These are phyloP conservation scores for Puccinia coronata DNA, from an alignment of 1,284 basidiomycete species.

Conservation along the genomic window DNA sequence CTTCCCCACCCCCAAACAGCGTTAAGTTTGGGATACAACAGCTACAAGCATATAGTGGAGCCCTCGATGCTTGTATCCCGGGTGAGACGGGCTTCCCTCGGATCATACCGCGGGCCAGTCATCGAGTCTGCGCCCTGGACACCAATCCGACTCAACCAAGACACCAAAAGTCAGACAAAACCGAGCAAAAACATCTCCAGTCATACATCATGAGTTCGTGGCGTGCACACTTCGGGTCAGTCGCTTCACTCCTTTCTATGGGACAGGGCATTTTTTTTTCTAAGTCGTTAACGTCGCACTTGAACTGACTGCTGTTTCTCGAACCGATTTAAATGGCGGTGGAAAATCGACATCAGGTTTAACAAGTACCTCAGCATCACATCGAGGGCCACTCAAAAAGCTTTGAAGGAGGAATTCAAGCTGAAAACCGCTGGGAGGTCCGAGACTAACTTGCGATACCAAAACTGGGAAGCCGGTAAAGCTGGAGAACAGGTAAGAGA, in stretches of 20 bases:
- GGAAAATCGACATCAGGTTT: conserved; percentile 1
- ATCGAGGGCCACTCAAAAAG: conserved; percentile 38
- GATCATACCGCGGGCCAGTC: not conserved
- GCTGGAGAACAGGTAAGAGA: conserved; percentile 41
- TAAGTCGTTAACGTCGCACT: no score
- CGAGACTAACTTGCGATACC: conserved; percentile 40
- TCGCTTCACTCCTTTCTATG: not conserved
- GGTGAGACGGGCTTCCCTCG: no score
- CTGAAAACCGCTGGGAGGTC: conserved; percentile 13
- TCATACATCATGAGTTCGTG: conserved; percentile 26
- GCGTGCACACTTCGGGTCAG: conserved; percentile 42
- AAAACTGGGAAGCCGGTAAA: conserved; percentile 45
- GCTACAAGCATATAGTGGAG: not conserved
- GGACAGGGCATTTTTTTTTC: no score
- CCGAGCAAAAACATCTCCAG: not conserved
- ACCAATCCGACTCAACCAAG: not conserved
- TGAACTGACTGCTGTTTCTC: no score
- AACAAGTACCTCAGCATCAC: conserved; percentile 42
- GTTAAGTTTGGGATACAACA: no score
- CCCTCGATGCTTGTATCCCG: not conserved
- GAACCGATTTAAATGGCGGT: no score
- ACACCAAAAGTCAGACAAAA: not conserved
- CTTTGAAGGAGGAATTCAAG: conserved; percentile 37
- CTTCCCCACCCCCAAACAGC: no score
- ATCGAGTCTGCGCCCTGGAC: no score